These are phyloP conservation scores for Solanum aculeatissimum DNA, from an alignment of 305 asterid genomes.

Conservation along the genomic window DNA sequence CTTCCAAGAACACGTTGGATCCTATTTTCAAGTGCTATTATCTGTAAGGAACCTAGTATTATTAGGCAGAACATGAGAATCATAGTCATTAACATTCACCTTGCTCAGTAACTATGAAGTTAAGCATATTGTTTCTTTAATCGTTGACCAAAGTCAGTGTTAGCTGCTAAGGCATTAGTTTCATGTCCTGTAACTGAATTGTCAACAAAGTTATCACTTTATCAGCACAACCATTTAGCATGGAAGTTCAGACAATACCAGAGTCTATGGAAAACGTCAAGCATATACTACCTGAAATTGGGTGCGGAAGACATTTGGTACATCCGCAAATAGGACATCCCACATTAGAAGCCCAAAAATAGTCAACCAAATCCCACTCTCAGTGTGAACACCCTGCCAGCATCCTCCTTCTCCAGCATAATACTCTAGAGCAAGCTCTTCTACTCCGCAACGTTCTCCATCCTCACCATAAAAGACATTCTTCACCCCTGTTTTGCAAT, in stretches of 20 bases:
- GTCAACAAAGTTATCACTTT: neutral
- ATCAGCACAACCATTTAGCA: neutral
- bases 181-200: neutral
- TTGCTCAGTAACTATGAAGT: neutral
- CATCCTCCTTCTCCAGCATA: conserved; percentile 90
- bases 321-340: conserved; percentile 70
- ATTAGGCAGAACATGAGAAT: neutral
- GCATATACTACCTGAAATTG: conserved; percentile 63
- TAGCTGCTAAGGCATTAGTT: neutral
- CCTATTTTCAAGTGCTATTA: neutral
- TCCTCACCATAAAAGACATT: conserved; percentile 81
- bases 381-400: conserved; percentile 92
- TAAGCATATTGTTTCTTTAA: neutral
- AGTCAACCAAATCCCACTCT: conserved; percentile 96
- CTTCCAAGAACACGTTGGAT: neutral
- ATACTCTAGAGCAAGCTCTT: conserved; percentile 84
- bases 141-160: neutral
- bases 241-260: neutral
- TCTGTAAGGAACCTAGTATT: neutral
- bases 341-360: conserved; percentile 87
- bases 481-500: conserved; percentile 59
- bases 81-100: neutral
- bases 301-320: conserved; percentile 75
- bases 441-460: conserved; percentile 86
- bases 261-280: neutral